These are phyloP conservation scores for grape (Vitis vinifera) DNA, from an alignment of 164 flowering plant genomes.

Conservation along the genomic window ASM3070453v1 NC_081810.1:21989001-21989500, in stretches of 20 bases:
- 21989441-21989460: not conserved
- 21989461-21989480: too few relatives aligned
- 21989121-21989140: not conserved
- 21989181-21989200: too few relatives aligned
- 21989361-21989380: not conserved
- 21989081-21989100: not conserved
- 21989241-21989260: conserved; percentile 93
- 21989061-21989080: not conserved
- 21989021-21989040: too few relatives aligned
- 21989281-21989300: conserved; percentile 96
- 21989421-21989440: not conserved
- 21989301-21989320: conserved; percentile 77
- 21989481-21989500: too few relatives aligned
- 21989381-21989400: too few relatives aligned
- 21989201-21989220: not conserved
- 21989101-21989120: not conserved
- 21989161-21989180: not conserved
- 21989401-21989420: too few relatives aligned
- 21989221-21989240: conserved; percentile 27
- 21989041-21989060: too few relatives aligned
- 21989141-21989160: not conserved
- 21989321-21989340: not conserved
- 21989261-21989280: conserved; percentile 92
- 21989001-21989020: too few relatives aligned
- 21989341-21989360: not conserved